phyloP scores from a whole-genome alignment of 2,329 filamentous ascomycete species.

The Cladosporium sp. region DNA sequence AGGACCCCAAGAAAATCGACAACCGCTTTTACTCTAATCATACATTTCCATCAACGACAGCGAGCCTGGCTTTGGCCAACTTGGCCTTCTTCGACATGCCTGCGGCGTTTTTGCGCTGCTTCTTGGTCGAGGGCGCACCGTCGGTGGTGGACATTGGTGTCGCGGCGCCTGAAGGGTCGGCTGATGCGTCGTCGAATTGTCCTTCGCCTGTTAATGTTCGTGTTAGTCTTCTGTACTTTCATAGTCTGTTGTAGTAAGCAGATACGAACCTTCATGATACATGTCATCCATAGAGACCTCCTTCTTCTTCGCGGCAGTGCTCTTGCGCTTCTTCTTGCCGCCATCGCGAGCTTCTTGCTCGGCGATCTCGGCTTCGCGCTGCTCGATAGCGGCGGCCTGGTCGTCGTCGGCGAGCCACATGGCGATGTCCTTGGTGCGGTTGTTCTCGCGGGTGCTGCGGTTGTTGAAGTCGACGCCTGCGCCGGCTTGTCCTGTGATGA shows the following conservation, averaged over 20 bases:
- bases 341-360: slow-evolving; percentile 59
- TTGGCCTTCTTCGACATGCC: slow-evolving; percentile 55
- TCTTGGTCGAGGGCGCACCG: slow-evolving; percentile 46
- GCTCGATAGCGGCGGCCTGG: slow-evolving; percentile 89
- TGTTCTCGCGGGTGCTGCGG: slow-evolving; percentile 78
- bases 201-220: no score
- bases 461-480: slow-evolving; percentile 86
- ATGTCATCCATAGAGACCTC: slow-evolving; percentile 83
- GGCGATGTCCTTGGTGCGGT: slow-evolving; percentile 95
- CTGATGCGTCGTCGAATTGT: slow-evolving; percentile 90
- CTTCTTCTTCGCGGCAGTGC: slow-evolving; percentile 57
- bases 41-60: slow-evolving; percentile 49
- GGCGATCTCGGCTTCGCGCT: slow-evolving; percentile 83
- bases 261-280: slow-evolving; percentile 92
- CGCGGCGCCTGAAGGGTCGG: slow-evolving; percentile 80
- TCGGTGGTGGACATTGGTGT: slow-evolving; percentile 64
- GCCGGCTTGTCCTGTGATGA: slow-evolving; percentile 79
- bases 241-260: no score
- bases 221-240: no score
- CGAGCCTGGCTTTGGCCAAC: slow-evolving; percentile 52
- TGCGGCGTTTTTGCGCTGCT: slow-evolving; percentile 55
- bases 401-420: slow-evolving; percentile 99
- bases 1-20: no score
- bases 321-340: slow-evolving; percentile 52
- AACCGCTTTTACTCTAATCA: slow-evolving; percentile 7